These are phyloP conservation scores for Starmera pachycereana DNA, from an alignment of 805 yeast genomes.

Conservation along the genomic window DNA sequence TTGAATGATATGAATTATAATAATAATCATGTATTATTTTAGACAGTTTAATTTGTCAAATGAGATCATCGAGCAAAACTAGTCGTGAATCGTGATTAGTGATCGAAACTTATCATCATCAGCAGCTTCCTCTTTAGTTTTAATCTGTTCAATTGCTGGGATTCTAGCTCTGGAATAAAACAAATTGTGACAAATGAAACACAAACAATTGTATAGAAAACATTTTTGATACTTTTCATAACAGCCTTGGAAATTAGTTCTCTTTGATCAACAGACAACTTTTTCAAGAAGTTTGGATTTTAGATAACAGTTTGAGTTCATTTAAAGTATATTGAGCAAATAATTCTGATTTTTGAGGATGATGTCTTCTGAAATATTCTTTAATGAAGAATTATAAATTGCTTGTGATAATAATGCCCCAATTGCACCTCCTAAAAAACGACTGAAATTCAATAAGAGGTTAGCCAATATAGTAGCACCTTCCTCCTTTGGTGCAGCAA, in stretches of 20 bases:
- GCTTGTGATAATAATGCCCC: conserved; percentile 28
- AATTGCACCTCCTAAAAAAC: conserved; percentile 33
- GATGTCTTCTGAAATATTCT: conserved; percentile 7
- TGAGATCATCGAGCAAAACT: no score
- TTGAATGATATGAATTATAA: no score
- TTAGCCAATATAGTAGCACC: conserved; percentile 38
- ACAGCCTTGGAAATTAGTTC: conserved; percentile 12
- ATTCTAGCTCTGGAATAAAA: conserved; percentile 32
- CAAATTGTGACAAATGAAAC: conserved; percentile 22
- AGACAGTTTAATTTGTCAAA: no score
- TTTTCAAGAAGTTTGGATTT: conserved; percentile 2
- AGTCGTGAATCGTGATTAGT: background rate
- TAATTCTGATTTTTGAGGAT: background rate
- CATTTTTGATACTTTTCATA: conserved; percentile 29
- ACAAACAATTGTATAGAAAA: conserved; percentile 27
- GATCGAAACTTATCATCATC: background rate
- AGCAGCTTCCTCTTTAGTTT: conserved; percentile 4
- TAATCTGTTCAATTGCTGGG: conserved; percentile 21
- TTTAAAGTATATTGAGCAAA: conserved; percentile 1
- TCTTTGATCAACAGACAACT: conserved; percentile 6
- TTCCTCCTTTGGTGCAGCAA: conserved; percentile 35
- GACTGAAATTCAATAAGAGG: conserved; percentile 28
- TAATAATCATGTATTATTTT: no score
- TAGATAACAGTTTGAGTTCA: background rate
- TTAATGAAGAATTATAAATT: conserved; percentile 23